These are phyloP conservation scores for Dendrobium nobile DNA, from an alignment of 106 monocot species.

Conservation along the genomic window DNA sequence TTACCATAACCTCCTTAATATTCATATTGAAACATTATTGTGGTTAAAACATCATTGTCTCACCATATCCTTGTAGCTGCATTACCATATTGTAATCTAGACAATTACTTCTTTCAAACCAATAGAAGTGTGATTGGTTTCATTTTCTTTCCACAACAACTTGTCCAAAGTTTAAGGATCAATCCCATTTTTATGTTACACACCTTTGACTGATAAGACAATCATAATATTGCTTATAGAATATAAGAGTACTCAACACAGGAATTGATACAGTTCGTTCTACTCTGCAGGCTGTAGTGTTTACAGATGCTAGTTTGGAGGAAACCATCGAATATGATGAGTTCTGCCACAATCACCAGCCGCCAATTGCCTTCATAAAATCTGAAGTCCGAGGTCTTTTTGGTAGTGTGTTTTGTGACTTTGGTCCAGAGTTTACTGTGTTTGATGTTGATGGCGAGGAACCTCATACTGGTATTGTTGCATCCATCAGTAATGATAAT, in stretches of 20 bases:
- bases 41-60: too few species aligned
- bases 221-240: background rate
- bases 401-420: constrained; percentile 10
- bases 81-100: background rate
- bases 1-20: too few species aligned
- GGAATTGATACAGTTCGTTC: background rate
- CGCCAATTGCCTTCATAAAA: constrained; percentile 12
- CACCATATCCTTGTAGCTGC: too few species aligned
- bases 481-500: constrained; percentile 12
- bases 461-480: constrained; percentile 12
- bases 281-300: constrained; percentile 6
- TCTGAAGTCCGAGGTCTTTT: constrained; percentile 17
- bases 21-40: too few species aligned
- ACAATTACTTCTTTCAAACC: background rate
- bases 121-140: background rate
- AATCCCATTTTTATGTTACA: background rate
- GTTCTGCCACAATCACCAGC: constrained; percentile 10
- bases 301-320: constrained; percentile 11
- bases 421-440: constrained; percentile 11
- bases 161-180: background rate
- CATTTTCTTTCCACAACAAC: background rate
- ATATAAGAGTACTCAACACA: background rate
- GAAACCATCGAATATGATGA: constrained; percentile 11
- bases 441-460: constrained; percentile 12
- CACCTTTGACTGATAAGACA: background rate